Base-by-base conservation (phyloP, 2,329 filamentous ascomycete species). In the Colletotrichum tofieldiae region DNA sequence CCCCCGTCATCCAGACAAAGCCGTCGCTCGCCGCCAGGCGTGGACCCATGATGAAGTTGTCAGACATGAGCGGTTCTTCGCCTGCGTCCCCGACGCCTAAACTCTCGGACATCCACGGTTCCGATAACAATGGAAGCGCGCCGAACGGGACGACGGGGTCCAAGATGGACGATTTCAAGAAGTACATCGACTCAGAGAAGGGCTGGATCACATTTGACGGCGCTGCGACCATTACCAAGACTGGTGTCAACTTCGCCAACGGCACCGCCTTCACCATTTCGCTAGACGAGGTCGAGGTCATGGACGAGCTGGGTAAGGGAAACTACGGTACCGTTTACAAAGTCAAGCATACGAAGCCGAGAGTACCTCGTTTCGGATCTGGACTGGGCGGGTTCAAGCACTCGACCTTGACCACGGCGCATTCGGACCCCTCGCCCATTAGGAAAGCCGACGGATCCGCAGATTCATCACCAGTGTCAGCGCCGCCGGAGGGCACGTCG, bases 281-380 rank as follows among this genome's bases (percentile, higher is more conserved):
- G 5, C 87, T 99, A 52, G 96, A 99, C 79, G 96, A 99, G 81
- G 93, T 99, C 7, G 94, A 98, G 77, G 96, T 94, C 1, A 81
- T 98, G 70, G 94, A 96, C 73, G 96, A 99, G 84, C 86, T 99
- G 16, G 96, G 96, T 58, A 99, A 98, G 83, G 96, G 96, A 51
- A 99, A 99, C 81, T 99, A 99, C 78, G 96, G 96, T 72, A 98
- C 96, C 1, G 96, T 99, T 5, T 98, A 97, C 88, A 98, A 96
- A 82, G 96, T 98, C 69, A 91, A 93, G 77, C 96, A 99, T 83
- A 91, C 93, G 68, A 92, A 94, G 78, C 88, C 87, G 16, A 82
- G 83, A 62, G 82, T 85, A 23, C 89, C 89, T 0, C 86, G 90
- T 45, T 91, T 92, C 72, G 89, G 90, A 1, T 85, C 86, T 62